A percentile compares a stretch with the other conserved stretches of the same genome.
Evolutionary conservation across 169 alveolate species (phyloP).

Genomic region (Plasmodium coatneyi): DNA sequence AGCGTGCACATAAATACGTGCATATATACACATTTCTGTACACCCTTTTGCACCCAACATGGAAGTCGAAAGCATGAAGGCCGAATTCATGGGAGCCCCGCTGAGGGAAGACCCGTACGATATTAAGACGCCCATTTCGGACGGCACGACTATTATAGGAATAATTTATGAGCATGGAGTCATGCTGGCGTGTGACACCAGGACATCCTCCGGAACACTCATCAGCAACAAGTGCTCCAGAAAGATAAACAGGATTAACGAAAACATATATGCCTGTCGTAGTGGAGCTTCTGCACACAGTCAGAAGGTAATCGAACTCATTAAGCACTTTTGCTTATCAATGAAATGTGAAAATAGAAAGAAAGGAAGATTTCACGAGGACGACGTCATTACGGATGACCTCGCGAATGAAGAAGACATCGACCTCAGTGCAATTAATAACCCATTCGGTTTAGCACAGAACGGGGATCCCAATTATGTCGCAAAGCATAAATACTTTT

Average conservation of each 20-base stretch:
- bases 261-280: conserved; percentile 92
- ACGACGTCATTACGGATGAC: conserved; percentile 82
- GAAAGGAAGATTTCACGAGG: conserved; percentile 81
- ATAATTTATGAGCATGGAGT: conserved; percentile 92
- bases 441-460: background rate
- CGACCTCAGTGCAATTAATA: conserved; percentile 17
- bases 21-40: background rate
- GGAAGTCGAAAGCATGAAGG: conserved; percentile 30
- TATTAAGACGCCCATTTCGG: conserved; percentile 75
- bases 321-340: conserved; percentile 86
- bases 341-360: conserved; percentile 88
- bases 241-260: conserved; percentile 90
- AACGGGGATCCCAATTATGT: conserved; percentile 1
- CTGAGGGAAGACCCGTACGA: conserved; percentile 12
- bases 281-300: conserved; percentile 97
- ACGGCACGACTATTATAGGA: conserved; percentile 94
- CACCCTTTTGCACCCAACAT: conserved; percentile 2
- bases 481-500: conserved; percentile 68
- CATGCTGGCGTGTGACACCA: conserved; percentile 94
- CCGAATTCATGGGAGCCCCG: background rate
- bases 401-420: conserved; percentile 39
- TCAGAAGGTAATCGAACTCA: conserved; percentile 89
- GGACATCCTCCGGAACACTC: conserved; percentile 94
- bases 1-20: background rate
- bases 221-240: conserved; percentile 93